Evolutionary conservation across 2,329 filamentous ascomycete genomes (phyloP), one percentile per base, ranked within the genome.

Genomic region (Neoascochyta sp.): DNA sequence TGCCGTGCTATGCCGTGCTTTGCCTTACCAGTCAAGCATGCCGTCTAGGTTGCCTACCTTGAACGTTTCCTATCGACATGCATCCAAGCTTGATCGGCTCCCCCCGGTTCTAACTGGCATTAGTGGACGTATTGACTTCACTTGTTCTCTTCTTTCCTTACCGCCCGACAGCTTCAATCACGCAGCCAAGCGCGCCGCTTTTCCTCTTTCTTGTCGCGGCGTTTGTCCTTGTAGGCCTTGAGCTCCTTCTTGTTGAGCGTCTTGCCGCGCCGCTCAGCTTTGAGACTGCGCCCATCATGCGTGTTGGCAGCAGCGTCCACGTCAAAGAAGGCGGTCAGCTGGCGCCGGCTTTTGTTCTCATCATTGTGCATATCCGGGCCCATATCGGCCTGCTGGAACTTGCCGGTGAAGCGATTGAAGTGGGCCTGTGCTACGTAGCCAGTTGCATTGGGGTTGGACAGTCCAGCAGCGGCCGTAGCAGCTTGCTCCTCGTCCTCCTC

Each of bases 311-410:
- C 89, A 4, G 88, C 86, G 62, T 96, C 89, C 23, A 95, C 89
- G 58, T 98, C 90, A 62, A 96, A 98, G 66, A 83, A 96, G 22
- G 88, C 86, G 56, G 86, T 85, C 83, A 96, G 84, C 67, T 96
- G 92, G 24, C 92, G 75, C 29, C 73, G 74, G 38, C 83, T 83
- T 71, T 95, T 95, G 56, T 86, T 84, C 57, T 93, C 87, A 54
- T 95, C 88, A 47, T 80, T 83, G 68, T 89, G 83, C 29, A 81
- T 77, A 30, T 92, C 86, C 2, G 86, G 78, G 3, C 75, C 81
- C 42, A 81, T 69, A 8, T 78, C 75, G 3, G 69, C 69, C 11
- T 73, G 67, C 65, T 95, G 89, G 68, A 86, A 94, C 45, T 80
- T 76, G 24, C 89, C 89, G 0, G 86, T 95, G 65, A 88, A 90